Evolutionary conservation across 2,329 filamentous ascomycete species (phyloP).

Genomic region (Endocalyx cinctus): DNA sequence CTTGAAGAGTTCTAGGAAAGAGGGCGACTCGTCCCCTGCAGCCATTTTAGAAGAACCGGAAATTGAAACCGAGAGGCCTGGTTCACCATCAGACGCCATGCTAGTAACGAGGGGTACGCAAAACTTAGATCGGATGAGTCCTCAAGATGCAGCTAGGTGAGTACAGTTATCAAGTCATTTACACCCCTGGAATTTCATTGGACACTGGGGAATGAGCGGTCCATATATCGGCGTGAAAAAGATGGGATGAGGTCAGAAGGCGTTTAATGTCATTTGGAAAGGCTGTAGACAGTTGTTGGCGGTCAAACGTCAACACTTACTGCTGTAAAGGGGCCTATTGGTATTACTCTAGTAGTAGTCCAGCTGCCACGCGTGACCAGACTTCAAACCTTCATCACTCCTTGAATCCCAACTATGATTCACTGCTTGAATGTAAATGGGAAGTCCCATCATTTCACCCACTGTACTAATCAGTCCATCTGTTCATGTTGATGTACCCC

Average conservation of each 20-base stretch:
- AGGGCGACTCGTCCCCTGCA: slow-evolving; percentile 12
- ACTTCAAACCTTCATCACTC: too few species aligned
- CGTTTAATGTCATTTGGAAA: too few species aligned
- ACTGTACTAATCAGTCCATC: too few species aligned
- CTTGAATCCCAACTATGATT: too few species aligned
- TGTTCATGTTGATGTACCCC: too few species aligned
- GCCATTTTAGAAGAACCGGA: slow-evolving; percentile 10
- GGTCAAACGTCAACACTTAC: too few species aligned
- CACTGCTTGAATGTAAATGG: too few species aligned
- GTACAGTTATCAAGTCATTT: slow-evolving; percentile 7
- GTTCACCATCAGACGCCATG: slow-evolving; percentile 28
- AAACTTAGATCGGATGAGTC: slow-evolving; percentile 13
- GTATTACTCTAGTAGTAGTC: too few species aligned
- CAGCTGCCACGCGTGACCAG: too few species aligned
- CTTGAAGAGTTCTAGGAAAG: slow-evolving; percentile 7
- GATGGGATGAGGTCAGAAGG: not conserved
- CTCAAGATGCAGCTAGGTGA: slow-evolving; percentile 16
- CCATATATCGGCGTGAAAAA: not conserved
- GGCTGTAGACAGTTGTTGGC: too few species aligned
- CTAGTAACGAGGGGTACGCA: slow-evolving; percentile 21
- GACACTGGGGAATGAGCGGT: not conserved
- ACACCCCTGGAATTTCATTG: slow-evolving; percentile 4
- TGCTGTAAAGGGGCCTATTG: too few species aligned
- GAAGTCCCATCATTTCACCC: too few species aligned
- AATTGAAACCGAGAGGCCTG: slow-evolving; percentile 8